Evolutionary conservation across 176 grass and related monocot species (phyloP), one percentile per base, ranked within the genome.

Genomic region (Aegilops bicornis): DNA sequence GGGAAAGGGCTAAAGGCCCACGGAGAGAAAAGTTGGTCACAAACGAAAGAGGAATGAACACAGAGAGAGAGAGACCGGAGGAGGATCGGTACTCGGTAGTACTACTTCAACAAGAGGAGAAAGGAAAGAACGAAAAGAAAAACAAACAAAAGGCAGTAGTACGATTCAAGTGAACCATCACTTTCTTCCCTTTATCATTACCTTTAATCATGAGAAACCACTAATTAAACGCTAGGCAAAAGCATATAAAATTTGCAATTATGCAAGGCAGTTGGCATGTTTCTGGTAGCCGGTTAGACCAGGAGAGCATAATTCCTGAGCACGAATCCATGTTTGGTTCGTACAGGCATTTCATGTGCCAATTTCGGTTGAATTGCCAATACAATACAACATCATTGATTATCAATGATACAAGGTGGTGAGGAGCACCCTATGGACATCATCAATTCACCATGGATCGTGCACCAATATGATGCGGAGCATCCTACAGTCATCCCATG

Each of bases 161-260:
- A 67, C 74, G 84, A 78, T 87, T 90, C 89, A 65, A 87, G 75
- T 87, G 80, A 66, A 33, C 78, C 85, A 84, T 87, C 89, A 45
- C 89, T 90, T 87, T 87, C 88, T 13, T 9, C 32, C 39, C 74
- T 87, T 86, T 85, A 80, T 66, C 82, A 89, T 79, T 61, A 31
- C 12, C 50, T 90, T 87, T 83, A 72, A 87, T 83, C 64, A 83
- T 90, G 84, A 78, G 48, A 77, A 39, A 69, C 22, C 79, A 32
- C 63, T 32, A 79, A 64, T 9, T 58, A 79, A 71, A 83, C 45
- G 84, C 74, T 73, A 90, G 70, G 80, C 73, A 65, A 78, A 24
- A 32, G 13, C 24, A 83, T 33, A 72, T 63, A 23, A 47, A n/a
- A 76, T 31, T 25, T 45, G 13, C 50, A 32, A 62, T 70, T 47